Evolutionary conservation across 495 filamentous ascomycete species (phyloP).

Genomic region (Achaetomiella virescens): DNA sequence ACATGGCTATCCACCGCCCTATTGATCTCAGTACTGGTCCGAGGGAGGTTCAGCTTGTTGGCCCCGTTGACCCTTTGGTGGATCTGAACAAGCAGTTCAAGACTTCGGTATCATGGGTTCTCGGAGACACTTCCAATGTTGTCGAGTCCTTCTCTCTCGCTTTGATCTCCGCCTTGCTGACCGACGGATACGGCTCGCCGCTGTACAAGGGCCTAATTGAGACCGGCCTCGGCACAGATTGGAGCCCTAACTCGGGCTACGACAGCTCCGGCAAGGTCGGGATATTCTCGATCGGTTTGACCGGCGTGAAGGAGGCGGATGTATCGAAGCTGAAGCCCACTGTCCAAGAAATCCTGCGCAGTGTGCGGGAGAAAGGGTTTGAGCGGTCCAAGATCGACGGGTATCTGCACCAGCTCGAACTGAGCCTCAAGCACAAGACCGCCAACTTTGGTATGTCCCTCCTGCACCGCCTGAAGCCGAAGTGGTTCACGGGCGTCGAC

Average conservation of each 20-base stretch:
- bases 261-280: constrained; percentile 68
- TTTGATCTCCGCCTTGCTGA: constrained; percentile 71
- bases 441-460: constrained; percentile 88
- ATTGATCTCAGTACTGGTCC: constrained; percentile 65
- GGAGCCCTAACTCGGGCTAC: constrained; percentile 88
- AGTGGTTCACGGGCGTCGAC: constrained; percentile 92
- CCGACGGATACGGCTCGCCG: constrained; percentile 93
- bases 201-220: constrained; percentile 89
- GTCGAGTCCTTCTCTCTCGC: constrained; percentile 81
- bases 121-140: constrained; percentile 73
- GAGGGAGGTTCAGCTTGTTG: constrained; percentile 60
- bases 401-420: constrained; percentile 85
- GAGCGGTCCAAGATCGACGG: constrained; percentile 85
- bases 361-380: constrained; percentile 67
- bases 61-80: constrained; percentile 83
- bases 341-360: constrained; percentile 60
- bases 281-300: constrained; percentile 86
- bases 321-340: constrained; percentile 68
- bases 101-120: constrained; percentile 86
- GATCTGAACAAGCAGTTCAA: constrained; percentile 84
- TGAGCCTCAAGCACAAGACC: constrained; percentile 88
- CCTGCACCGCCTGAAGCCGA: constrained; percentile 77
- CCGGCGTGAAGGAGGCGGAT: constrained; percentile 72
- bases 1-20: constrained; percentile 67
- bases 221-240: constrained; percentile 83